Evolutionary conservation across 805 yeast species (phyloP).

Genomic region (Candida orba): DNA sequence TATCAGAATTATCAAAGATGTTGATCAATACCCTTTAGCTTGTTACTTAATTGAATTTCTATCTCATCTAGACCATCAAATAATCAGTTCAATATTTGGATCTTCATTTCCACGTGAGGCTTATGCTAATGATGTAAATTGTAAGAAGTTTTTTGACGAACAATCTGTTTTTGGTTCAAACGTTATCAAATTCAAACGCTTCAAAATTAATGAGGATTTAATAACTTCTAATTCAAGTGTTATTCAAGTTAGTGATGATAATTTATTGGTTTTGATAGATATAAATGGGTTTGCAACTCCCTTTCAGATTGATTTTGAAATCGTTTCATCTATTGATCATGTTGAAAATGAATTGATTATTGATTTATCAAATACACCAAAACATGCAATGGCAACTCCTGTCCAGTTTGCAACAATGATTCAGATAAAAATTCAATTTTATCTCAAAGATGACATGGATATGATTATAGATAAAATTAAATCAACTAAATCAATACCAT

Average conservation of each 20-base stretch:
- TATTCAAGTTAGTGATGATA: slow-evolving; percentile 11
- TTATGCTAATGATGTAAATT: slow-evolving; percentile 15
- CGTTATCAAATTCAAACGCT: slow-evolving; percentile 6
- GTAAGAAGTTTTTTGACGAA: slow-evolving; percentile 10
- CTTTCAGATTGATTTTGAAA: slow-evolving; percentile 12
- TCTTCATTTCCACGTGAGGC: background rate
- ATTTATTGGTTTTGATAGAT: slow-evolving; percentile 12
- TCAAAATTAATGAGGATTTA: slow-evolving; percentile 5
- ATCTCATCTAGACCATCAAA: slow-evolving; percentile 13
- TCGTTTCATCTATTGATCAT: slow-evolving; percentile 3
- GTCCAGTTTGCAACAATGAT: slow-evolving; percentile 3
- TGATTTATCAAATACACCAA: slow-evolving; percentile 4
- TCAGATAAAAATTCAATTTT: slow-evolving; percentile 7
- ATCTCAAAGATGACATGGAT: background rate
- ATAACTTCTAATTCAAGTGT: slow-evolving; percentile 6
- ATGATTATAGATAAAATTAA: background rate
- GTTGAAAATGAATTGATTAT: slow-evolving; percentile 2
- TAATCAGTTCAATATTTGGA: slow-evolving; percentile 1
- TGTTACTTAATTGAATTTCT: slow-evolving; percentile 19
- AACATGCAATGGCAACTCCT: slow-evolving; percentile 9
- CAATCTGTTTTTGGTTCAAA: slow-evolving; percentile 1
- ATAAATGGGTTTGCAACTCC: slow-evolving; percentile 16
- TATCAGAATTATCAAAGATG: slow-evolving; percentile 2
- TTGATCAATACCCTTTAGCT: slow-evolving; percentile 12
- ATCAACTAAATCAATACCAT: slow-evolving; percentile 4